Base-by-base conservation (phyloP, 2,329 filamentous ascomycete genomes). In the Aureobasidium sp. region DNA sequence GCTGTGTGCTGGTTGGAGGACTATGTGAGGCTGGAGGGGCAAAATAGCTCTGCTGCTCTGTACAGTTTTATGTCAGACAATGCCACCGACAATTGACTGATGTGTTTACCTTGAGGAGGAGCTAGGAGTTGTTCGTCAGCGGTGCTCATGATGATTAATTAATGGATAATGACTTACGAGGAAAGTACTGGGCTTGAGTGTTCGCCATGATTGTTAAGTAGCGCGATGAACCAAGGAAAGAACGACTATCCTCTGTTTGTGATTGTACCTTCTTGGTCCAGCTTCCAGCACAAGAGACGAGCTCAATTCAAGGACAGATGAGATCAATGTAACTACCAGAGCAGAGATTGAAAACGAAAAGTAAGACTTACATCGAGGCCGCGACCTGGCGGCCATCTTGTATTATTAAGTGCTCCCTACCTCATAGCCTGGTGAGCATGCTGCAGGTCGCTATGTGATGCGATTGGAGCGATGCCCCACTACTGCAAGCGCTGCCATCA, bases 101-200 rank as follows among this genome's bases (percentile, higher is more conserved):
- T 9, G 5, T 15, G 4, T 16, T 5, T 59, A 59, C 57, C 45
- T 48, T 54, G 59, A 21, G 49, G 59, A 53, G 58, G 58, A 21
- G 58, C 58, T 61, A 39, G 32, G 42, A n/a, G 25, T 34, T 27
- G 36, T 21, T 30, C 16, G 21, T 55, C 39, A 55, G 59, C 32
- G n/a, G 41, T 37, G 34, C 15, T 11, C 50, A 39, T 16, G 10
- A 3, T 32, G 36, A 25, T 44, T 34, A 9, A 15, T 41, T 27
- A 16, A 41, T 29, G 16, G 11, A 27, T 30, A 2, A 9, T n/a
- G 25, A 62, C 70, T 65, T 64, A 72, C 70, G 70, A 63, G 69
- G 67, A 52, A 66, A 72, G 64, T 70, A 72, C 53, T 71, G 70
- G 30, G 63, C 63, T 52, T 67, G 66, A n/a, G 63, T 63, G 3